Percentiles rank a stretch among this genome's conserved stretches.
Conservation (phyloP, 75 land plant genomes). For the Sequoiadendron giganteum region DNA sequence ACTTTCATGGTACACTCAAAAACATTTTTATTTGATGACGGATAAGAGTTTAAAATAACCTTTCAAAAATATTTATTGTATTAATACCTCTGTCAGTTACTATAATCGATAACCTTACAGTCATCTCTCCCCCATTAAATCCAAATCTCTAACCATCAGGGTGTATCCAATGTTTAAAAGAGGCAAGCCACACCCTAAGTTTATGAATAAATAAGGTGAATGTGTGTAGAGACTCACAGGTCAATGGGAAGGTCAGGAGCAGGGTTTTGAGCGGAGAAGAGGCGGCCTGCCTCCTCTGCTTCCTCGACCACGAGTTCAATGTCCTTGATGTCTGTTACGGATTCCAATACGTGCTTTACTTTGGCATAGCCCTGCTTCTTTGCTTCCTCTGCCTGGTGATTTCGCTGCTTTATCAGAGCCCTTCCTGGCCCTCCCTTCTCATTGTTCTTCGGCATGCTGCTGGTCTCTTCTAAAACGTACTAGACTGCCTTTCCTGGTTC, state of each 20-base stretch:
- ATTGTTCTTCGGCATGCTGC: conserved; percentile 46
- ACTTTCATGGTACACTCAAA: too few species aligned
- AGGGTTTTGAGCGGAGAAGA: conserved; percentile 49
- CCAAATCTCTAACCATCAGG: neutral
- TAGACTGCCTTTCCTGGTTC: too few species aligned
- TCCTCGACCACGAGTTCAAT: conserved; percentile 80
- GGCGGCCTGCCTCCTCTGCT: conserved; percentile 62
- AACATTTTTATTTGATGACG: too few species aligned
- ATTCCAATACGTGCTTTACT: conserved; percentile 50
- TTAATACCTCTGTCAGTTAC: too few species aligned
- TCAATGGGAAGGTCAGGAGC: conserved; percentile 46
- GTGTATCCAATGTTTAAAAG: neutral
- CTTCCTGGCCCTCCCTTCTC: conserved; percentile 52
- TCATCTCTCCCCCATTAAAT: neutral
- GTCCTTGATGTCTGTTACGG: conserved; percentile 78
- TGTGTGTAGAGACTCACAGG: conserved; percentile 28
- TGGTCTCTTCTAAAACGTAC: neutral
- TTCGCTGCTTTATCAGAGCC: conserved; percentile 69
- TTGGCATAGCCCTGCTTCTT: conserved; percentile 51
- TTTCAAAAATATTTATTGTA: too few species aligned
- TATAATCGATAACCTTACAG: neutral
- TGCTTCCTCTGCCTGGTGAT: conserved; percentile 44
- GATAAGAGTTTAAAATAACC: too few species aligned
- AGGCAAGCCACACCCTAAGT: neutral
- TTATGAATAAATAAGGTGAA: neutral